These are phyloP conservation scores for Trametopsis cervina DNA, from an alignment of 768 basidiomycete species.

Conservation along the genomic window DNA sequence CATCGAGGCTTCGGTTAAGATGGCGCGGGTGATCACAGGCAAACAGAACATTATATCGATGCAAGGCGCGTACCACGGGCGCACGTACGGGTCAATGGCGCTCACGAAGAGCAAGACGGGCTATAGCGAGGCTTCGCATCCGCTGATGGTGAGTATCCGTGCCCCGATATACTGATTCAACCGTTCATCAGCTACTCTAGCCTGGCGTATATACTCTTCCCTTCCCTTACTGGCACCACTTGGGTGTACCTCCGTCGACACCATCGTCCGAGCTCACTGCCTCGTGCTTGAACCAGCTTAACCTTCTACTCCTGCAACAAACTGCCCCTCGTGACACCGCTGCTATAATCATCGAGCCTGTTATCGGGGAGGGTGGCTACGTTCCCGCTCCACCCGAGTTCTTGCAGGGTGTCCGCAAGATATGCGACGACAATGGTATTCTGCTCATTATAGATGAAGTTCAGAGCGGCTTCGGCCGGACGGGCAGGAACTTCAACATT, in stretches of 20 bases:
- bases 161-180: not conserved
- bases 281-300: constrained; percentile 71
- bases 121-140: constrained; percentile 72
- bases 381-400: constrained; percentile 80
- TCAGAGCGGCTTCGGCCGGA: constrained; percentile 86
- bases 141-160: constrained; percentile 63
- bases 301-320: constrained; percentile 75
- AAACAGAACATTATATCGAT: constrained; percentile 86
- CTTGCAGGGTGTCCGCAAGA: constrained; percentile 66
- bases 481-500: constrained; percentile 77
- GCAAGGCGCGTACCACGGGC: constrained; percentile 91
- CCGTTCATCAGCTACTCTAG: constrained; percentile 28
- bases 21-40: constrained; percentile 72
- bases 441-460: constrained; percentile 83
- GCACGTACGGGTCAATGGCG: constrained; percentile 90
- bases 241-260: constrained; percentile 49
- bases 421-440: constrained; percentile 87
- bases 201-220: constrained; percentile 77
- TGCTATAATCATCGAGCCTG: constrained; percentile 90
- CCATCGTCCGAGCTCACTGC: constrained; percentile 50
- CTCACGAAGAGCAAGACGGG: constrained; percentile 92
- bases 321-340: constrained; percentile 81
- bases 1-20: constrained; percentile 83
- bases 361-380: constrained; percentile 94
- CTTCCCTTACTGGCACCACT: constrained; percentile 93